Percentiles rank a stretch among this genome's conserved stretches.
These are phyloP conservation scores for Solanum lycopersicoides DNA, from an alignment of 257 asterid species.

Conservation along the genomic window DNA sequence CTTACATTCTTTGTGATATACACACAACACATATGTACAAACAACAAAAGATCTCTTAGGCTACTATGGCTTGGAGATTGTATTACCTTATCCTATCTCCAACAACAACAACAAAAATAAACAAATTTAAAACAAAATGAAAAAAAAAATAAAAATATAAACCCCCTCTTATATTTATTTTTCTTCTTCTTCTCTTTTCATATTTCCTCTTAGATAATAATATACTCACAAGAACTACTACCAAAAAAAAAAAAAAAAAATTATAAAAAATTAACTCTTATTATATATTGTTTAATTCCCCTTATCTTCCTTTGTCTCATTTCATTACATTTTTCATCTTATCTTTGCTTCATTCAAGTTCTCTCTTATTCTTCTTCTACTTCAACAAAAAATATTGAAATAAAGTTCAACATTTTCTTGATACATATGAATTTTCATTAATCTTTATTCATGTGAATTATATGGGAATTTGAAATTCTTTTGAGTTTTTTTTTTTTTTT, in stretches of 20 bases:
- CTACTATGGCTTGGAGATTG: constrained; percentile 17
- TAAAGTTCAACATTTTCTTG: neutral
- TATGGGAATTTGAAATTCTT: neutral
- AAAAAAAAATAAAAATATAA: neutral
- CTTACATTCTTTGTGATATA: constrained; percentile 22
- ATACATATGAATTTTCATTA: neutral
- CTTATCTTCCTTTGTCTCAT: constrained; percentile 1
- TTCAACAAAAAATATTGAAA: neutral
- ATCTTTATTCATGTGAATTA: constrained; percentile 2
- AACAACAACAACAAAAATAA: neutral
- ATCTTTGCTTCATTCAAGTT: constrained; percentile 1
- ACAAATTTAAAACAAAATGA: neutral
- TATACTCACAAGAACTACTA: constrained; percentile 1
- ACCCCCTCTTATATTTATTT: neutral
- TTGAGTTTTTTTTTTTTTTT: neutral
- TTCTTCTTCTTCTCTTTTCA: neutral
- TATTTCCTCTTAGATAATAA: constrained; percentile 14
- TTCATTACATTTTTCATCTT: neutral
- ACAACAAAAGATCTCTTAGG: constrained; percentile 8
- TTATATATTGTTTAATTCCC: neutral
- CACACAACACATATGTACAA: constrained; percentile 8
- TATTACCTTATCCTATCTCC: constrained; percentile 71
- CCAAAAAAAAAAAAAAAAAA: neutral
- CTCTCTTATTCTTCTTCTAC: neutral
- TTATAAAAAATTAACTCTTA: neutral